phyloP scores from a whole-genome alignment of 257 asterid species.

The Gentiana straminea region DNA sequence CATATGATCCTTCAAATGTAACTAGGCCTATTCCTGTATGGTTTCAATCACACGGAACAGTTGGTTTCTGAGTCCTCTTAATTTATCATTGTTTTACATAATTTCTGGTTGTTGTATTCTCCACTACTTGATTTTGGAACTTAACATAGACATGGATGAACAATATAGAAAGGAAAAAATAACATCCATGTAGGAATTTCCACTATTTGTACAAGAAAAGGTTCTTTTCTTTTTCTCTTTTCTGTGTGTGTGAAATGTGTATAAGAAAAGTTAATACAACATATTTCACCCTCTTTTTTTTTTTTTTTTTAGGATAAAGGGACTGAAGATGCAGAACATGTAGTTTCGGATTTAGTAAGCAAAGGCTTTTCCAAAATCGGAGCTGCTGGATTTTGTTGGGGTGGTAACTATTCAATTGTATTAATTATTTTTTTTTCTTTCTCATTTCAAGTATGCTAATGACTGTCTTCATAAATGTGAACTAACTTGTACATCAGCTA shows the following conservation, averaged over 20 bases:
- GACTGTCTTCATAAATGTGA: too few relatives aligned
- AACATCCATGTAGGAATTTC: too few relatives aligned
- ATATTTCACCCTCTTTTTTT: not conserved
- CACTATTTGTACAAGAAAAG: too few relatives aligned
- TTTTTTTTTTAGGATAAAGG: conserved; percentile 17
- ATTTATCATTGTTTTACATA: not conserved
- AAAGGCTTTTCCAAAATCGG: conserved; percentile 25
- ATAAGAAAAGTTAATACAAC: conserved; percentile 15
- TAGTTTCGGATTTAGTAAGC: conserved; percentile 17
- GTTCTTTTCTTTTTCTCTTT: too few relatives aligned
- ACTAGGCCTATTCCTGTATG: conserved; percentile 28
- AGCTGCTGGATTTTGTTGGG: conserved; percentile 38
- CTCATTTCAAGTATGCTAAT: not conserved
- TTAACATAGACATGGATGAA: not conserved
- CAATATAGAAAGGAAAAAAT: conserved; percentile 7
- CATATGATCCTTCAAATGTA: conserved; percentile 26
- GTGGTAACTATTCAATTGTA: conserved; percentile 13
- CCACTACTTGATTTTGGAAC: too few relatives aligned
- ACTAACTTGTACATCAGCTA: conserved; percentile 25
- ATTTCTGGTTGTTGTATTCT: not conserved
- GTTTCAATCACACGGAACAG: conserved; percentile 38
- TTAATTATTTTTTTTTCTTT: not conserved
- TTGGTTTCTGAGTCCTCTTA: conserved; percentile 14
- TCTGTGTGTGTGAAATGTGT: conserved; percentile 10
- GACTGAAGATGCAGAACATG: conserved; percentile 20